Percentiles rank a stretch among this genome's conserved stretches.
Conservation (phyloP, 805 yeast species). For the Babjeviella inositovora region DNA sequence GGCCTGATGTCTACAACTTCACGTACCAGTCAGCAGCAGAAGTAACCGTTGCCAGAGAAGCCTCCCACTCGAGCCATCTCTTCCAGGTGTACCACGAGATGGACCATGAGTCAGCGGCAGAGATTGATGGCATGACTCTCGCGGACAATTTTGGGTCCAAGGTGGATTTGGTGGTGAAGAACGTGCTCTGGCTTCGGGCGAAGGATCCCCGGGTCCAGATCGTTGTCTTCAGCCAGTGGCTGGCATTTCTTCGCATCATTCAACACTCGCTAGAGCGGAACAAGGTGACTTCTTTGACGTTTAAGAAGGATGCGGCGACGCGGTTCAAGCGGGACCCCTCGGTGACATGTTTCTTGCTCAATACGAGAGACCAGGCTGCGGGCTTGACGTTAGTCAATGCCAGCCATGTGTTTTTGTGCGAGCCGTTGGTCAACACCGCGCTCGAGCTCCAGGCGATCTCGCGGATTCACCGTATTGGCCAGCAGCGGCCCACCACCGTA, state of each 20-base stretch:
- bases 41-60: too few species aligned
- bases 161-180: slow-evolving; percentile 67
- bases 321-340: slow-evolving; percentile 40
- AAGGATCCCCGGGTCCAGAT: slow-evolving; percentile 57
- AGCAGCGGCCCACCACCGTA: slow-evolving; percentile 61
- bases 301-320: slow-evolving; percentile 36
- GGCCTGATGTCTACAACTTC: slow-evolving; percentile 49
- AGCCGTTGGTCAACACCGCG: slow-evolving; percentile 80
- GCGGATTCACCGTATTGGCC: slow-evolving; percentile 88
- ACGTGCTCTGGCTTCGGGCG: slow-evolving; percentile 44
- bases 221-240: slow-evolving; percentile 83
- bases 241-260: slow-evolving; percentile 50
- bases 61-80: slow-evolving; percentile 7
- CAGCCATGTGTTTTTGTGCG: slow-evolving; percentile 81
- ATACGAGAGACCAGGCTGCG: slow-evolving; percentile 78
- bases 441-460: slow-evolving; percentile 86
- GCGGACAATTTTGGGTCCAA: slow-evolving; percentile 63
- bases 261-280: slow-evolving; percentile 49
- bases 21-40: too few species aligned
- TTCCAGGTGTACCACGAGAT: slow-evolving; percentile 28
- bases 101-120: slow-evolving; percentile 19
- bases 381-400: slow-evolving; percentile 89
- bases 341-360: slow-evolving; percentile 73
- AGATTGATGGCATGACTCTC: slow-evolving; percentile 25
- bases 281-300: slow-evolving; percentile 34